A percentile compares a stretch with the other conserved stretches of the same genome.
Evolutionary conservation across 129 eudicot genomes (phyloP).

Genomic region (Ambrosia artemisiifolia): DNA sequence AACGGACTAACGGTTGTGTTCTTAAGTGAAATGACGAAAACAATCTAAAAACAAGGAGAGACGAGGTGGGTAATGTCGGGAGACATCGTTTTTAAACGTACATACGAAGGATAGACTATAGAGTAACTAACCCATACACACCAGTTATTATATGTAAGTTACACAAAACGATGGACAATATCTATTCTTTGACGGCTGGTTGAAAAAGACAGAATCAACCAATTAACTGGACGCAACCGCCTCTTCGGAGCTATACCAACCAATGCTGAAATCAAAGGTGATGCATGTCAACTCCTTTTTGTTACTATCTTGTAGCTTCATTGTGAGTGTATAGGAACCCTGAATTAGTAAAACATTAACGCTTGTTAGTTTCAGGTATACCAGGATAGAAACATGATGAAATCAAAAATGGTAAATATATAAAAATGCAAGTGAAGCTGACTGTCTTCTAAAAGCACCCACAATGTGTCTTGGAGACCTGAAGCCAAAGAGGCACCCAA

Average conservation of each 20-base stretch:
- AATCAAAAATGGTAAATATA: background rate
- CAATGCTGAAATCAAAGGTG: slow-evolving; percentile 51
- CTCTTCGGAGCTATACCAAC: slow-evolving; percentile 33
- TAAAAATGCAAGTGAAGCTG: background rate
- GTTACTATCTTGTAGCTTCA: slow-evolving; percentile 45
- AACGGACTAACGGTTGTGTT: background rate
- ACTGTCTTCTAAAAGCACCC: no score
- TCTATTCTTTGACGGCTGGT: slow-evolving; percentile 2
- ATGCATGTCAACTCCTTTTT: slow-evolving; percentile 58
- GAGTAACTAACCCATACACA: slow-evolving; percentile 1
- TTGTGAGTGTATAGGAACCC: slow-evolving; percentile 63
- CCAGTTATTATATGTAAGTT: slow-evolving; percentile 13
- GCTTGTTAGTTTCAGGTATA: slow-evolving; percentile 15
- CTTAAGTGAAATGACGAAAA: slow-evolving; percentile 15
- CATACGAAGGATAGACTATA: slow-evolving; percentile 10
- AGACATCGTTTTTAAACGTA: background rate
- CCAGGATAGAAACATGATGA: background rate
- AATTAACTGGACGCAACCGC: slow-evolving; percentile 41
- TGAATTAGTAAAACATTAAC: slow-evolving; percentile 16
- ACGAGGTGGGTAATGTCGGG: slow-evolving; percentile 32
- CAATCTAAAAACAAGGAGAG: slow-evolving; percentile 19
- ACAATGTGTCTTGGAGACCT: no score
- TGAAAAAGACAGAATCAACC: background rate
- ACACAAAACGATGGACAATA: slow-evolving; percentile 10
- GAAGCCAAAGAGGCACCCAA: no score